These are phyloP conservation scores for Uromyces viciae-fabae DNA, from an alignment of 1,284 basidiomycete species.

Conservation along the genomic window DNA sequence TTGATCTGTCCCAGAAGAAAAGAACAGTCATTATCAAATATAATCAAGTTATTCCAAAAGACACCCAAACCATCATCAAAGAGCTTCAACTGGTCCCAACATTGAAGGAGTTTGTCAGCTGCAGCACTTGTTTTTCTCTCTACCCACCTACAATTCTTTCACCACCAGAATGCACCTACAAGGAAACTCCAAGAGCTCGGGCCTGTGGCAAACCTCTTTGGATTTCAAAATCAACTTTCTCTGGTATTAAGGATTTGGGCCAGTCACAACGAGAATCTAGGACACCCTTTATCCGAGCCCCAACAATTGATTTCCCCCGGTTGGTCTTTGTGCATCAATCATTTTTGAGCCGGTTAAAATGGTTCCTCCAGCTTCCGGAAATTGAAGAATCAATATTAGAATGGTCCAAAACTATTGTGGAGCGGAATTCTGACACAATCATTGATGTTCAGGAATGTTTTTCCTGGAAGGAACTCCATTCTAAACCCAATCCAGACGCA, in stretches of 20 bases:
- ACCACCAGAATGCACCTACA: background rate
- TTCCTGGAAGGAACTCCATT: background rate
- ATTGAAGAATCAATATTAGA: background rate
- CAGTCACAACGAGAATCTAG: too few species aligned
- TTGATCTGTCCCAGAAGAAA: background rate
- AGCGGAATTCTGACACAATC: background rate
- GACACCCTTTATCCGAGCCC: too few species aligned
- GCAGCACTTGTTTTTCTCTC: background rate
- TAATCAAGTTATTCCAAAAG: background rate
- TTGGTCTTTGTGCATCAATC: background rate
- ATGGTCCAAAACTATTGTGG: background rate
- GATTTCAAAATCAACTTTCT: background rate
- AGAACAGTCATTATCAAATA: too few species aligned
- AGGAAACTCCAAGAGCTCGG: background rate
- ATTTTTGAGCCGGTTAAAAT: background rate
- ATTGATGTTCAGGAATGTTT: background rate
- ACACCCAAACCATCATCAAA: conserved; percentile 23
- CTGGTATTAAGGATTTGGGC: background rate
- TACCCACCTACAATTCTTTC: background rate
- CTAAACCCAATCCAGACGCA: background rate
- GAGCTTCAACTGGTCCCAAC: background rate
- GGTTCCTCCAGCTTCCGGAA: background rate
- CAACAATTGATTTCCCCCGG: background rate
- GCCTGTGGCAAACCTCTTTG: background rate
- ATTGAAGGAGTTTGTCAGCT: conserved; percentile 13